Conservation (phyloP, 305 asterid species). For the Lippia alba region DNA sequence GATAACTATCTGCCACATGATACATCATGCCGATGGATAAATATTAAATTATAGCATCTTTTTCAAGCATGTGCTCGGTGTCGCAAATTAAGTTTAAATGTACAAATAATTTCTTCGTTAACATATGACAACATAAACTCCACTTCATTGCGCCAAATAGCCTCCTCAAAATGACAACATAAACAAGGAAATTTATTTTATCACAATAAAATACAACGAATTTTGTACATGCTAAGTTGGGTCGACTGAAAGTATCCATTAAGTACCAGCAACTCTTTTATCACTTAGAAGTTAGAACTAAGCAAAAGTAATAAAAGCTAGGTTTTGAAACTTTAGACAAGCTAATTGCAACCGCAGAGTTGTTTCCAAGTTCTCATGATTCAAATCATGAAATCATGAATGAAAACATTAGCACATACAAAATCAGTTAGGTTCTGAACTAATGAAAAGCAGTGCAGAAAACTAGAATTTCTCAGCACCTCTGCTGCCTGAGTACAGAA, state of each 20-base stretch:
- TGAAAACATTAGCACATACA: slow-evolving; percentile 6
- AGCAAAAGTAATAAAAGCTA: slow-evolving; percentile 13
- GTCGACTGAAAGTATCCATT: slow-evolving; percentile 14
- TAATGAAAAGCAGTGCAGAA: background rate
- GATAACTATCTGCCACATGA: background rate
- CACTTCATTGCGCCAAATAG: background rate
- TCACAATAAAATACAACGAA: slow-evolving; percentile 1
- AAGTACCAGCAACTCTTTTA: background rate
- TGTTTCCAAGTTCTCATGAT: slow-evolving; percentile 11
- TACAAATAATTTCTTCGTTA: slow-evolving; percentile 2
- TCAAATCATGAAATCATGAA: background rate
- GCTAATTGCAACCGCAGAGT: background rate
- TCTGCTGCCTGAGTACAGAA: background rate
- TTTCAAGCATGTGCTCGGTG: background rate
- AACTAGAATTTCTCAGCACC: background rate
- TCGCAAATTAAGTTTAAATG: slow-evolving; percentile 9
- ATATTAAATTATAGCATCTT: slow-evolving; percentile 1
- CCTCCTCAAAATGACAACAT: slow-evolving; percentile 19
- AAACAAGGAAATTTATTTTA: background rate
- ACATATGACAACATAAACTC: slow-evolving; percentile 13
- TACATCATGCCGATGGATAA: slow-evolving; percentile 13
- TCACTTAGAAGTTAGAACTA: slow-evolving; percentile 3
- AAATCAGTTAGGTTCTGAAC: slow-evolving; percentile 5
- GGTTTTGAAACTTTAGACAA: background rate
- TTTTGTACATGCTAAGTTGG: slow-evolving; percentile 8